Percentiles rank a stretch among this genome's conserved stretches.
Conservation (phyloP, 768 basidiomycete species). For the Grammothele lineata region DNA sequence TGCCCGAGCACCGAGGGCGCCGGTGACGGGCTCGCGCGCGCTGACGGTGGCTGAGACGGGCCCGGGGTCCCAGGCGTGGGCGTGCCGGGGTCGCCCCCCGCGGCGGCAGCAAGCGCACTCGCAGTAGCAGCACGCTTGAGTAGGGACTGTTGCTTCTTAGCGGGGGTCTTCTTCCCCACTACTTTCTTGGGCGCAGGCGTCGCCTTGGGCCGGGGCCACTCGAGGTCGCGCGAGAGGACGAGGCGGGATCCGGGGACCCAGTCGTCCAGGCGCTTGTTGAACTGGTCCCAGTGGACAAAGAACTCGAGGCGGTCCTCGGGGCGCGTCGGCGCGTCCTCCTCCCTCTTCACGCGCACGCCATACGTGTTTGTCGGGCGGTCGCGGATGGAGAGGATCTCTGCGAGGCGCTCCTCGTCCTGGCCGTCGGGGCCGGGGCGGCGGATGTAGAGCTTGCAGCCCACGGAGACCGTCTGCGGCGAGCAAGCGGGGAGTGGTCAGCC, state of each 20-base stretch:
- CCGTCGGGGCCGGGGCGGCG: constrained; percentile 74
- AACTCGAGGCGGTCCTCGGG: constrained; percentile 85
- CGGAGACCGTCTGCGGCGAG: constrained; percentile 71
- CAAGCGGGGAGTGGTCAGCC: constrained; percentile 8
- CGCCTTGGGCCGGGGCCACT: constrained; percentile 91
- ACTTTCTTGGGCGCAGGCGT: constrained; percentile 43
- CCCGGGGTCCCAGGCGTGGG: constrained; percentile 20
- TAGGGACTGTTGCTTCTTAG: constrained; percentile 48
- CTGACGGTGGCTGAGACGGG: constrained; percentile 21
- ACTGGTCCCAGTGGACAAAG: constrained; percentile 98
- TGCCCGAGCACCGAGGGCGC: constrained; percentile 46
- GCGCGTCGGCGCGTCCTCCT: constrained; percentile 44
- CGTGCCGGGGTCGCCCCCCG: constrained; percentile 20
- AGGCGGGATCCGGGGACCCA: constrained; percentile 92
- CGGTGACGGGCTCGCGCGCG: constrained; percentile 50
- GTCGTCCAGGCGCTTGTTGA: constrained; percentile 98
- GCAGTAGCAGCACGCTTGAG: constrained; percentile 64
- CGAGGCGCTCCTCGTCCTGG: constrained; percentile 82
- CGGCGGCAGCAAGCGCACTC: constrained; percentile 27
- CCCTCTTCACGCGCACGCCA: constrained; percentile 40
- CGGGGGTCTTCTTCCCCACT: constrained; percentile 61
- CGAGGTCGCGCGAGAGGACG: constrained; percentile 79
- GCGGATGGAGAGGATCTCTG: constrained; percentile 93
- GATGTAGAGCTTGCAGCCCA: constrained; percentile 96
- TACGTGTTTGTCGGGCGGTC: constrained; percentile 73